Conservation (phyloP, 768 basidiomycete genomes). For the Pulveroboletus sp. region DNA sequence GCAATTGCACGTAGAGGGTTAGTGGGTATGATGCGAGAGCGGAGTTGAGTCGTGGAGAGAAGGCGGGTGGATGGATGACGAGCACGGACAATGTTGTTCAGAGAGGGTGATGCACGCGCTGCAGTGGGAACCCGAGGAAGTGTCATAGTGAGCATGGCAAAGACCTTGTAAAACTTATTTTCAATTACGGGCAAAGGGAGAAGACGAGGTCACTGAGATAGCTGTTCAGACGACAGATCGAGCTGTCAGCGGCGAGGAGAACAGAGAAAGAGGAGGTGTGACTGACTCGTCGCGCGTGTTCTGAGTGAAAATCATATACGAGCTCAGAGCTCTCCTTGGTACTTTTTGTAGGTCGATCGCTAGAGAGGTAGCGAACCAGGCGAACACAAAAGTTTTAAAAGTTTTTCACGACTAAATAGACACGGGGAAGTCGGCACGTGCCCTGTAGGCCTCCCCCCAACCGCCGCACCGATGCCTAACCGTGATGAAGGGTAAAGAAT, state of each 20-base stretch:
- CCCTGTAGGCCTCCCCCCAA: neutral
- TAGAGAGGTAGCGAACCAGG: neutral
- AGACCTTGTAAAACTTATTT: neutral
- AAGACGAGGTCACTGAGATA: conserved; percentile 32
- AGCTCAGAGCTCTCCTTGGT: conserved; percentile 14
- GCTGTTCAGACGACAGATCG: conserved; percentile 6
- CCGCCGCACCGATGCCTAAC: too few relatives aligned
- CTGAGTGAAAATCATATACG: conserved; percentile 31
- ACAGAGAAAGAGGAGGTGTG: neutral
- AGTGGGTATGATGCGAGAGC: conserved; percentile 41
- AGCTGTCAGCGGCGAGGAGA: neutral
- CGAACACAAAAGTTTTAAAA: neutral
- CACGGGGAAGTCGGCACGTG: neutral
- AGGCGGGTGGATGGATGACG: conserved; percentile 34
- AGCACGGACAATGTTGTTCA: conserved; percentile 14
- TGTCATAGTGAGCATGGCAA: conserved; percentile 9
- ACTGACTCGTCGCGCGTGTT: conserved; percentile 34
- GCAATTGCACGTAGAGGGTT: conserved; percentile 61
- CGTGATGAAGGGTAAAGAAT: too few relatives aligned
- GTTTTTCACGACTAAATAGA: neutral
- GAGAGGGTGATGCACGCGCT: conserved; percentile 9
- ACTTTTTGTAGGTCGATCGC: neutral
- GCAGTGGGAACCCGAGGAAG: conserved; percentile 12
- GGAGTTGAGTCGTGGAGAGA: conserved; percentile 46
- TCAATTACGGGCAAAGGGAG: conserved; percentile 20